Percentiles rank a stretch among this genome's conserved stretches.
Conservation (phyloP, 2,329 filamentous ascomycete species). For the Aspergillus quadrilineatus region DNA sequence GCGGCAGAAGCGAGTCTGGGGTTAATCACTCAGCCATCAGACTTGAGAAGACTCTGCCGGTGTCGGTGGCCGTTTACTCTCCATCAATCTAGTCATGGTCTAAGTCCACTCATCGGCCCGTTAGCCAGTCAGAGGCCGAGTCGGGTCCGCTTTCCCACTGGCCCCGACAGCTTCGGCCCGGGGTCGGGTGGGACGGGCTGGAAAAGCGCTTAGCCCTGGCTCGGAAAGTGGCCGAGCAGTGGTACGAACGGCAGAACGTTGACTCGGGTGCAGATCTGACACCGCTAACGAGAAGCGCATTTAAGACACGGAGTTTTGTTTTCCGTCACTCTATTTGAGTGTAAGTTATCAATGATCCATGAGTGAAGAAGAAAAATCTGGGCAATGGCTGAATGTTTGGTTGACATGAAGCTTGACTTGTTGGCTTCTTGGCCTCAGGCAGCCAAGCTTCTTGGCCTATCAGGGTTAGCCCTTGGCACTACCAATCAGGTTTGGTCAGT, state of each 20-base stretch:
- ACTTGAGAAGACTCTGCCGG: slow-evolving; percentile 15
- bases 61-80: neutral
- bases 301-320: neutral
- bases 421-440: neutral
- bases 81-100: no score
- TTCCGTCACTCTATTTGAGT: neutral
- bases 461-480: neutral
- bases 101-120: slow-evolving; percentile 3
- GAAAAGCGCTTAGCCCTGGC: slow-evolving; percentile 7
- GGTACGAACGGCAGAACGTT: neutral
- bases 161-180: neutral
- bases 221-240: slow-evolving; percentile 1
- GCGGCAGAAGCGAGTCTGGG: neutral
- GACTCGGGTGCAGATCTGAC: no score
- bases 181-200: neutral
- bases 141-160: neutral
- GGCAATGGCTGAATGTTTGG: neutral
- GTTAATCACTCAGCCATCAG: slow-evolving; percentile 5
- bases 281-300: neutral
- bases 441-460: neutral
- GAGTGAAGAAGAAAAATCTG: no score
- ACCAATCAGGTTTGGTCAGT: neutral
- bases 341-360: neutral
- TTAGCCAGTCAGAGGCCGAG: slow-evolving; percentile 1
- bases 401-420: neutral